Evolutionary conservation across 352 stramenopile species (phyloP).

Genomic region (Phytophthora aleatoria): DNA sequence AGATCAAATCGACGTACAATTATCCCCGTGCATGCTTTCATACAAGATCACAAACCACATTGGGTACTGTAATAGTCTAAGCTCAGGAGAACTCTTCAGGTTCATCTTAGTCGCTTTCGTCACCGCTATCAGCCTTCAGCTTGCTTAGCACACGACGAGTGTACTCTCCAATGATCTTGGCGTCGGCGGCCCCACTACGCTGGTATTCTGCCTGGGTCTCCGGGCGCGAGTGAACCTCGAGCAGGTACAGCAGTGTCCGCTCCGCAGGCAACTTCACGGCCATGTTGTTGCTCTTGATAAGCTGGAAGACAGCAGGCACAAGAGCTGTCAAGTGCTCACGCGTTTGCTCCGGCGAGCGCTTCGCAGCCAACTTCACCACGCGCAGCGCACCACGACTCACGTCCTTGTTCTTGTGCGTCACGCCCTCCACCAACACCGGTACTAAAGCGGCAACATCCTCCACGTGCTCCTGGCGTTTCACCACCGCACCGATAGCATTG

Average conservation of each 20-base stretch:
- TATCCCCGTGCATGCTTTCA: slow-evolving; percentile 17
- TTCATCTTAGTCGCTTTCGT: slow-evolving; percentile 69
- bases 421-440: slow-evolving; percentile 59
- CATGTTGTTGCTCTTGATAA: slow-evolving; percentile 91
- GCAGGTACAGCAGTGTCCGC: slow-evolving; percentile 84
- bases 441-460: slow-evolving; percentile 46
- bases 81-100: not conserved
- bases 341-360: slow-evolving; percentile 62
- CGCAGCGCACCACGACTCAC: slow-evolving; percentile 72
- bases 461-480: slow-evolving; percentile 53
- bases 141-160: slow-evolving; percentile 86
- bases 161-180: slow-evolving; percentile 90
- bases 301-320: slow-evolving; percentile 79
- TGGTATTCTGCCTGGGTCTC: slow-evolving; percentile 83
- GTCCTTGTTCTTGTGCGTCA: slow-evolving; percentile 83
- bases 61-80: slow-evolving; percentile 14
- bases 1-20: slow-evolving; percentile 29
- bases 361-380: slow-evolving; percentile 76
- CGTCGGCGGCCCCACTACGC: slow-evolving; percentile 54
- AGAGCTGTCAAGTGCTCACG: slow-evolving; percentile 60
- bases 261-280: slow-evolving; percentile 88
- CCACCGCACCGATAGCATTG: slow-evolving; percentile 54
- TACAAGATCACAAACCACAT: slow-evolving; percentile 13
- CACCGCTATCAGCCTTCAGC: slow-evolving; percentile 84
- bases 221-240: slow-evolving; percentile 83